Percentiles rank a stretch among this genome's conserved stretches.
These are phyloP conservation scores for Aspergillus biplanus DNA, from an alignment of 495 filamentous ascomycete species.

Conservation along the genomic window DNA sequence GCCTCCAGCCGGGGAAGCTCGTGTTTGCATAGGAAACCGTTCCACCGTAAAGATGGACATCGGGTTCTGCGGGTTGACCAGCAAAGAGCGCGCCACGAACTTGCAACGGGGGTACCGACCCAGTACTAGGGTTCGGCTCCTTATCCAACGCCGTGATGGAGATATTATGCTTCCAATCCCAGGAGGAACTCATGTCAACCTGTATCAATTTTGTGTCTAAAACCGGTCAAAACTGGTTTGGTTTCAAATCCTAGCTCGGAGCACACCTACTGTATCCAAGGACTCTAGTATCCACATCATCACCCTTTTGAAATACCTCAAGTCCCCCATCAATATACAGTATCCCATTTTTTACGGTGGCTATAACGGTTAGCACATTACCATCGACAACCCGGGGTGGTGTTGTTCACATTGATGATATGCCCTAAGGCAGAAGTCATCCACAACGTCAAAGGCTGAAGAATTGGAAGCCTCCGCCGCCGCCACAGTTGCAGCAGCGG, in stretches of 20 bases:
- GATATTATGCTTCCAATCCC: conserved; percentile 49
- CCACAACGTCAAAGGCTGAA: conserved; percentile 12
- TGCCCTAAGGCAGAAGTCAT: conserved; percentile 35
- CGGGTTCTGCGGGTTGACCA: conserved; percentile 29
- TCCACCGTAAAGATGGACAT: conserved; percentile 37
- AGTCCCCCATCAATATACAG: conserved; percentile 44
- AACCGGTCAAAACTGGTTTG: conserved; percentile 7
- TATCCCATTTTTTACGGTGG: conserved; percentile 38
- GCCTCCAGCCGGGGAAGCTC: conserved; percentile 36
- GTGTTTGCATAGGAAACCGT: conserved; percentile 36
- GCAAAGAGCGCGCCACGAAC: conserved; percentile 41
- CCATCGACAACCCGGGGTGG: not conserved
- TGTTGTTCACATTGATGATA: conserved; percentile 37
- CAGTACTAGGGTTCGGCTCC: conserved; percentile 28
- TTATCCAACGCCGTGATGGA: conserved; percentile 36
- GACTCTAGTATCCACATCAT: conserved; percentile 22
- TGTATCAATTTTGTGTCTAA: conserved; percentile 42
- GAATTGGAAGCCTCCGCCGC: not conserved
- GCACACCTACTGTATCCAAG: conserved; percentile 28
- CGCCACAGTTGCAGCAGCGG: not conserved
- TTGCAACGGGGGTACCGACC: conserved; percentile 32
- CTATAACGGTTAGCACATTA: conserved; percentile 26
- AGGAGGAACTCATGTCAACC: conserved; percentile 40
- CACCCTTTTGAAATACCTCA: conserved; percentile 33
- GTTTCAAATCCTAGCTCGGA: not conserved